Percentiles rank a stretch among this genome's conserved stretches.
Evolutionary conservation across 31 red algal genomes (phyloP).

Genomic region (Endocladia muricata): DNA sequence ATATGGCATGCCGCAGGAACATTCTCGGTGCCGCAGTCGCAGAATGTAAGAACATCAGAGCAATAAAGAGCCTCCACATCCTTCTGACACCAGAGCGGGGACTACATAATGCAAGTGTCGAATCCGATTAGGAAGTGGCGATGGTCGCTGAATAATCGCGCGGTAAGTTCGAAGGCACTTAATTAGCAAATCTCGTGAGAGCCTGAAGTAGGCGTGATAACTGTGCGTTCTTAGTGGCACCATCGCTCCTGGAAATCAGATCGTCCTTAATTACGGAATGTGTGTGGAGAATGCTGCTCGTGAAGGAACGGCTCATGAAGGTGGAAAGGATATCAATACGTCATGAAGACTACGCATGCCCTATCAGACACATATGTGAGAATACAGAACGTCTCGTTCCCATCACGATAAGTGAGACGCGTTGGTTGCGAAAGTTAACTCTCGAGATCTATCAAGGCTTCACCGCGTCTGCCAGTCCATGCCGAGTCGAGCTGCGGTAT

Average conservation of each 20-base stretch:
- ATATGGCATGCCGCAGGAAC: not conserved
- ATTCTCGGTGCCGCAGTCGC: not conserved
- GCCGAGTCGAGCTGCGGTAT: not conserved
- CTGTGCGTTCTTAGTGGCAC: not conserved
- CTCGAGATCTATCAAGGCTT: not conserved
- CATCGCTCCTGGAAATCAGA: slow-evolving; percentile 3
- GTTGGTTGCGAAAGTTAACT: not conserved
- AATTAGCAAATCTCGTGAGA: not conserved
- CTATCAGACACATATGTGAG: not conserved
- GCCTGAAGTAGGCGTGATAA: not conserved
- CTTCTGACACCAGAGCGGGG: not conserved
- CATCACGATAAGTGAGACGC: not conserved
- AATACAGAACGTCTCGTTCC: not conserved
- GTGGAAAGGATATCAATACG: not conserved
- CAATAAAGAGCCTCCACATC: not conserved
- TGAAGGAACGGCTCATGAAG: not conserved
- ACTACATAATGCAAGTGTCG: not conserved
- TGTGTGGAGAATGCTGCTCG: not conserved
- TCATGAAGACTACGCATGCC: not conserved
- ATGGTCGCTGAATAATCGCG: not conserved
- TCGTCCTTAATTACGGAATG: not conserved
- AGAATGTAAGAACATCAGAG: not conserved
- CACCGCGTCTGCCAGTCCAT: not conserved
- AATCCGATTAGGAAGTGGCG: slow-evolving; percentile 1
- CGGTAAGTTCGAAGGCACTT: not conserved